A percentile compares a stretch with the other conserved stretches of the same genome.
Conservation (phyloP, 2,329 filamentous ascomycete species). For the Exophiala sp. region DNA sequence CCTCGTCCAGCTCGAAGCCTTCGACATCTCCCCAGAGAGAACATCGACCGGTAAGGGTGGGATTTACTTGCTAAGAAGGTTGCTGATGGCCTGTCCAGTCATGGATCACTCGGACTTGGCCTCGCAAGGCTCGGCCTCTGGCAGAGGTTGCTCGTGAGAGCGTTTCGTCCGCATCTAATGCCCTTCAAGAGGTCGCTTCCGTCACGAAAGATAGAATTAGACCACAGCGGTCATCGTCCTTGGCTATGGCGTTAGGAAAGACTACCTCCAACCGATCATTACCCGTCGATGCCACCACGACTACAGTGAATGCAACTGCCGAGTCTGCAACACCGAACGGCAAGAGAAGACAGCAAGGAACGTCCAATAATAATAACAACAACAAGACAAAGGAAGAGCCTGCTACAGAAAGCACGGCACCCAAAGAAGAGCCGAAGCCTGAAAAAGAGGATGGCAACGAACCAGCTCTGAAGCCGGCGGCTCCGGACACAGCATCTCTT, state of each 20-base stretch:
- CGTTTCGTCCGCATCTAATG: constrained; percentile 42
- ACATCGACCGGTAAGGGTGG: constrained; percentile 16
- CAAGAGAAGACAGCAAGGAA: constrained; percentile 27
- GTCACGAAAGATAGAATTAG: constrained; percentile 30
- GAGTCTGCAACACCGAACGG: constrained; percentile 24
- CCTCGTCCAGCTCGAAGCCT: not conserved
- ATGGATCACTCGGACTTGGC: constrained; percentile 48
- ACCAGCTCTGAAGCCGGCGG: not conserved
- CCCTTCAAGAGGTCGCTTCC: constrained; percentile 36
- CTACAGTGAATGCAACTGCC: constrained; percentile 41
- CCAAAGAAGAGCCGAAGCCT: not conserved
- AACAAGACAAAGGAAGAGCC: not conserved
- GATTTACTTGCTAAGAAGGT: not conserved
- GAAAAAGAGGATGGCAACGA: constrained; percentile 7
- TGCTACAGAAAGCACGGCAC: not conserved
- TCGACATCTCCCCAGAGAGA: constrained; percentile 1
- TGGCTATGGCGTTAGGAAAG: constrained; percentile 43
- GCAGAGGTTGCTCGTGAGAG: constrained; percentile 50
- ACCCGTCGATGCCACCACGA: constrained; percentile 44
- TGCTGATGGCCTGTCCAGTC: constrained; percentile 11
- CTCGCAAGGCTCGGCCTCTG: constrained; percentile 46
- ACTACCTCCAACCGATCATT: constrained; percentile 40
- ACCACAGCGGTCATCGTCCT: constrained; percentile 35
- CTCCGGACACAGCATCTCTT: not conserved
- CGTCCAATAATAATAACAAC: constrained; percentile 7